phyloP scores from a whole-genome alignment of 2,329 filamentous ascomycete species.

The Geosmithia morbida region DNA sequence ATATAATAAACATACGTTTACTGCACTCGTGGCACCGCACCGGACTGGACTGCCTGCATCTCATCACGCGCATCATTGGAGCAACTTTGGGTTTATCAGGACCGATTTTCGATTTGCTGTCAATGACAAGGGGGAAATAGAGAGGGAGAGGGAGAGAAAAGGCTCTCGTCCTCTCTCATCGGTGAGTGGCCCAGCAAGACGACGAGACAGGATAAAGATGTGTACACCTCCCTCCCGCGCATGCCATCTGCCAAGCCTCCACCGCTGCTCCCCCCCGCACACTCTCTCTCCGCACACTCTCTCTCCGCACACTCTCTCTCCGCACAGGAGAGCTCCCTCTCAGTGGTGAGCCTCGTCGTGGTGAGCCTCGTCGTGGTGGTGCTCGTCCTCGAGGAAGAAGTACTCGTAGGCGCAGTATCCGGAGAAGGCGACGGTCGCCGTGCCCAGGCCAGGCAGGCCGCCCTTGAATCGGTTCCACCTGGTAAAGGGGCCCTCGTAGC shows the following conservation, averaged over 20 bases:
- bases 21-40: too few relatives aligned
- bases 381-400: slow-evolving; percentile 65
- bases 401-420: slow-evolving; percentile 85
- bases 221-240: not conserved
- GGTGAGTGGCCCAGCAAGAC: too few relatives aligned
- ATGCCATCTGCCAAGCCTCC: not conserved
- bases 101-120: not conserved
- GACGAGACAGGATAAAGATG: not conserved
- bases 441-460: slow-evolving; percentile 81
- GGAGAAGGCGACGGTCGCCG: slow-evolving; percentile 80
- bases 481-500: slow-evolving; percentile 80
- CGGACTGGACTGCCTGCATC: not conserved
- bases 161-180: too few relatives aligned
- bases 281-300: too few relatives aligned
- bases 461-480: slow-evolving; percentile 80
- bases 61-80: too few relatives aligned
- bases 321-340: too few relatives aligned
- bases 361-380: slow-evolving; percentile 37
- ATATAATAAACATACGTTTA: too few relatives aligned
- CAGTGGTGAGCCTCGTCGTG: slow-evolving; percentile 15
- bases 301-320: too few relatives aligned
- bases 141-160: too few relatives aligned
- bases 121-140: not conserved
- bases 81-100: too few relatives aligned
- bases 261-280: not conserved